phyloP scores from a whole-genome alignment of 306 rosid species.

The Aeschynomene evenia region DNA sequence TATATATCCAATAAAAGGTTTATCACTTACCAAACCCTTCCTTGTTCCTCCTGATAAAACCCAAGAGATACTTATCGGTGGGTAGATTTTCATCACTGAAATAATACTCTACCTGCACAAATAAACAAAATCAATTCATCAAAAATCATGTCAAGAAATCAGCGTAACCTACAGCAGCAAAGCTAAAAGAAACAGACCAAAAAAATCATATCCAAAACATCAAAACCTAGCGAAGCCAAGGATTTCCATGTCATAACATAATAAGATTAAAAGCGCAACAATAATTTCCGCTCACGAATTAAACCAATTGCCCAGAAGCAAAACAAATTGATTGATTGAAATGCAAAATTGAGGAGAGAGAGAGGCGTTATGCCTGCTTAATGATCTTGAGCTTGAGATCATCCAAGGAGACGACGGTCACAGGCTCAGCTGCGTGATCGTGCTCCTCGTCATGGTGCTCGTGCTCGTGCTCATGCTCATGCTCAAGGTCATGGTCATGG shows the following conservation, averaged over 20 bases:
- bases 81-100: constrained; percentile 86
- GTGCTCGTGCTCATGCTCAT: constrained; percentile 36
- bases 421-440: constrained; percentile 42
- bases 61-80: constrained; percentile 60
- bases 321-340: not conserved
- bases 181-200: not conserved
- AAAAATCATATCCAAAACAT: not conserved
- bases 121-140: constrained; percentile 1
- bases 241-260: not conserved
- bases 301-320: not conserved
- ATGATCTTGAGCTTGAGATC: constrained; percentile 80
- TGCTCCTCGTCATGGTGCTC: constrained; percentile 38
- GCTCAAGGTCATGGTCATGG: constrained; percentile 30
- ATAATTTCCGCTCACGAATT: not conserved
- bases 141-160: not conserved
- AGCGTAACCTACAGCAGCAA: not conserved
- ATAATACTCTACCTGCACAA: constrained; percentile 90
- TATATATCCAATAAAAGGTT: not conserved
- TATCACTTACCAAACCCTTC: constrained; percentile 79
- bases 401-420: constrained; percentile 48
- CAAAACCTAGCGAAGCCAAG: constrained; percentile 16
- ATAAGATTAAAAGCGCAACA: not conserved
- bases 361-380: constrained; percentile 57
- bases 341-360: not conserved
- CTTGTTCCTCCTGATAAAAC: constrained; percentile 73